Base-by-base conservation (phyloP, 352 stramenopile genomes). In the Pythium phragmiticola region DNA sequence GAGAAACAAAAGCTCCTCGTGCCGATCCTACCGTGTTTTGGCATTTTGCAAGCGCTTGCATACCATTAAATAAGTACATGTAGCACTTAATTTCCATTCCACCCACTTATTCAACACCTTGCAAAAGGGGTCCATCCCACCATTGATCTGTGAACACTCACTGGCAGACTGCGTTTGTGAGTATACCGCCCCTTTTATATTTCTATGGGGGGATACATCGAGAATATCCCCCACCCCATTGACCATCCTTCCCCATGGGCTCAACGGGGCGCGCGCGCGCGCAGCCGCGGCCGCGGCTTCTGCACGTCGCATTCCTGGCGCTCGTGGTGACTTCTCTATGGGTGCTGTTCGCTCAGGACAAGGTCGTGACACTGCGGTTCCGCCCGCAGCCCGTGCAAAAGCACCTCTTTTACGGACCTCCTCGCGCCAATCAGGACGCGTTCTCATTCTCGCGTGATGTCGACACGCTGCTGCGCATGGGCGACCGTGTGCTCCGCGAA, bases 401-500 rank as follows among this genome's bases (percentile, higher is more conserved):
- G 45, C 47, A 63, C 23, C 43, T 63, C 21, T 48, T 60, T 23
- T 45, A 52, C 7, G 26, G 26, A 46, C 39, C 39, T 3, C 7
- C 7, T 14, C 34, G 11, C 7, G 11, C 7, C 1, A 39, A 39
- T 19, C 30, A 43, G 13, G 36, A 30, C 17, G 26, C 16, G 7
- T 11, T n/a, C 2, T 16, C 21, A 2, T 21, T 49, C 36, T 39
- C 53, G 16, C 53, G 16, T 14, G 39, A 60, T 26, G 28, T 60
- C 34, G 7, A 48, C 3, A 46, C 46, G 28, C 46, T 63, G 46
- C 34, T 63, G 13, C 33, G 37, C 21, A 48, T 63, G 57, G 57
- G 57, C 57, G 46, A 56, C 14, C 34, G 48, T 16, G 46, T 42
- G 17, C 16, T 57, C 30, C 47, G 46, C 46, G 46, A 63, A n/a